A percentile compares a stretch with the other conserved stretches of the same genome.
These are phyloP conservation scores for Pseudogymnoascus sp. DNA, from an alignment of 2,329 filamentous ascomycete species.

Conservation along the genomic window DNA sequence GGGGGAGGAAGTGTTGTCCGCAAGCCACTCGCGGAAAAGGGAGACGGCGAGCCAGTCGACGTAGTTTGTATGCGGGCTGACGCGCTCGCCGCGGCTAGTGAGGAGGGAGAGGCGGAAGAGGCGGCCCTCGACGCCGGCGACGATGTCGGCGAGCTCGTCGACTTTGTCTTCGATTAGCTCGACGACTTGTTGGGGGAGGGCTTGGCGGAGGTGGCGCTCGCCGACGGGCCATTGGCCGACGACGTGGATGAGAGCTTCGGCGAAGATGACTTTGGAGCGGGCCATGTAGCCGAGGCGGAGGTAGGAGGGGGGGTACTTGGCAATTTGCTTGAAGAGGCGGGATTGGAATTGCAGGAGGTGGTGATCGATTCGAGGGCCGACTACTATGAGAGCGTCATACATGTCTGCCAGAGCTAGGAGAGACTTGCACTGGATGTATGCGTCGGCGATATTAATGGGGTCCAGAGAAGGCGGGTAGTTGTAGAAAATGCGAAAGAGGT, in stretches of 20 bases:
- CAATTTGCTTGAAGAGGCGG: conserved; percentile 89
- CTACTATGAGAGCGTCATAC: conserved; percentile 83
- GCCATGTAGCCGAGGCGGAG: conserved; percentile 83
- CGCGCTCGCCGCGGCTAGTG: conserved; percentile 72
- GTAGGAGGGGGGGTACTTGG: conserved; percentile 90
- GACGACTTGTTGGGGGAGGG: conserved; percentile 67
- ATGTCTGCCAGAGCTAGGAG: conserved; percentile 84
- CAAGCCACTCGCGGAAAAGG: conserved; percentile 87
- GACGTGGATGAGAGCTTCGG: conserved; percentile 85
- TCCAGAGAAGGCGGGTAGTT: conserved; percentile 81
- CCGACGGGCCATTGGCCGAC: conserved; percentile 89
- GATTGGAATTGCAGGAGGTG: conserved; percentile 88
- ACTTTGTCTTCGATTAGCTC: conserved; percentile 94
- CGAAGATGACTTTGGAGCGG: conserved; percentile 73
- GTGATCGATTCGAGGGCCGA: conserved; percentile 85
- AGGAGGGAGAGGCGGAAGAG: conserved; percentile 76
- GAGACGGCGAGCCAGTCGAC: conserved; percentile 84
- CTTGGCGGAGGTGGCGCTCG: conserved; percentile 65
- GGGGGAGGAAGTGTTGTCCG: conserved; percentile 76
- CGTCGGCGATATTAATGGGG: conserved; percentile 79
- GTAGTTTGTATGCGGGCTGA: conserved; percentile 71
- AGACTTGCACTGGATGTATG: conserved; percentile 90
- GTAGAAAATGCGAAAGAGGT: conserved; percentile 93
- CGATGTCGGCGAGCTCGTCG: conserved; percentile 78
- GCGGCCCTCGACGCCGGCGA: conserved; percentile 70